A percentile compares a stretch with the other conserved stretches of the same genome.
These are phyloP conservation scores for Cocos nucifera DNA, from an alignment of 176 grass and related monocot species.

Conservation along the genomic window DNA sequence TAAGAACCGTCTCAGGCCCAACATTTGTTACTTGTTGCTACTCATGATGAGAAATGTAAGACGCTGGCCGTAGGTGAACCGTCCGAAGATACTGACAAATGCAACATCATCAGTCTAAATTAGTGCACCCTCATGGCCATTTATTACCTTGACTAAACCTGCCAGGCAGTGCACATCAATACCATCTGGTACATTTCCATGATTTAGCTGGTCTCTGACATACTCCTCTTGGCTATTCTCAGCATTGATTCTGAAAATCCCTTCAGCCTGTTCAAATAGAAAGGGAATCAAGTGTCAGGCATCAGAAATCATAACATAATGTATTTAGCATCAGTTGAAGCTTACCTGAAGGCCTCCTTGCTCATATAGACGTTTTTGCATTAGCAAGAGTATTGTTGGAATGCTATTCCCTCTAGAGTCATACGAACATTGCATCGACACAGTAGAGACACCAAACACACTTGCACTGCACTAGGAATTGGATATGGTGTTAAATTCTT, in stretches of 20 bases:
- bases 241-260: conserved; percentile 69
- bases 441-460: conserved; percentile 69
- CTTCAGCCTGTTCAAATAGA: conserved; percentile 58
- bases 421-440: conserved; percentile 78
- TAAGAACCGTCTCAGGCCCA: too few relatives aligned
- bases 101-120: too few relatives aligned
- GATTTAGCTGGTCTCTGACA: conserved; percentile 69
- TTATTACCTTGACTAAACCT: conserved; percentile 65
- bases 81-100: too few relatives aligned
- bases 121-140: too few relatives aligned
- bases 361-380: conserved; percentile 65
- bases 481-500: conserved; percentile 5
- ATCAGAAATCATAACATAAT: background rate
- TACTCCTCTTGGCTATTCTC: conserved; percentile 73
- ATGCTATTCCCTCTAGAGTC: conserved; percentile 81
- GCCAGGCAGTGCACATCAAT: conserved; percentile 76
- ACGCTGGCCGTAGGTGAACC: too few relatives aligned
- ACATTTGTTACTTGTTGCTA: too few relatives aligned
- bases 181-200: conserved; percentile 51
- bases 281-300: background rate
- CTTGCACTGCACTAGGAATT: conserved; percentile 37
- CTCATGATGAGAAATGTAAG: too few relatives aligned
- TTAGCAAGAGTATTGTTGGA: conserved; percentile 67
- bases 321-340: background rate
- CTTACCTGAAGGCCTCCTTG: conserved; percentile 50